phyloP scores from a whole-genome alignment of 352 stramenopile genomes.

The Thalassiosira pacifica region DNA sequence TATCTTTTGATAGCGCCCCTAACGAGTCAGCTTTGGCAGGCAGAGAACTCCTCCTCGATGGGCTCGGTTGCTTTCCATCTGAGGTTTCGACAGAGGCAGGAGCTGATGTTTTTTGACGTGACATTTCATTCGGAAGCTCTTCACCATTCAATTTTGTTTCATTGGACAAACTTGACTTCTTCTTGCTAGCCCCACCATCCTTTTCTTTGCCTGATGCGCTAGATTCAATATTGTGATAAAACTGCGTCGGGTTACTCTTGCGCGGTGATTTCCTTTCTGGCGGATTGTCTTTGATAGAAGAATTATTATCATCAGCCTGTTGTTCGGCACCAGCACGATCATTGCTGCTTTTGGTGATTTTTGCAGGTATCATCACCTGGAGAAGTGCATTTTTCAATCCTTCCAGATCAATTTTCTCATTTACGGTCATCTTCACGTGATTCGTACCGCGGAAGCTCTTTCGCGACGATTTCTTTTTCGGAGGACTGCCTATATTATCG shows the following conservation, averaged over 20 bases:
- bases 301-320: no score
- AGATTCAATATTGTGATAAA: slow-evolving; percentile 46
- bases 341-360: no score
- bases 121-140: background rate
- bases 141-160: slow-evolving; percentile 4
- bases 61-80: slow-evolving; percentile 17
- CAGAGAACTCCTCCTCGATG: slow-evolving; percentile 28
- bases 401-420: no score
- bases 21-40: no score
- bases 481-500: background rate
- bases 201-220: slow-evolving; percentile 9
- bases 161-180: background rate
- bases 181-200: background rate
- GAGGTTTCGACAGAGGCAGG: background rate
- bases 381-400: no score
- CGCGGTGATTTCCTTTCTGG: slow-evolving; percentile 41
- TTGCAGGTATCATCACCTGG: no score
- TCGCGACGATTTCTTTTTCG: slow-evolving; percentile 35
- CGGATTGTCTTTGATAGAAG: background rate
- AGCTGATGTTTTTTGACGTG: background rate
- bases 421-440: no score
- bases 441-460: slow-evolving; percentile 9
- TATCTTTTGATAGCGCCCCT: no score
- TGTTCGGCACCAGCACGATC: no score
- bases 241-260: slow-evolving; percentile 42